phyloP scores from a whole-genome alignment of 768 basidiomycete species.

The Tulasnella sp. region DNA sequence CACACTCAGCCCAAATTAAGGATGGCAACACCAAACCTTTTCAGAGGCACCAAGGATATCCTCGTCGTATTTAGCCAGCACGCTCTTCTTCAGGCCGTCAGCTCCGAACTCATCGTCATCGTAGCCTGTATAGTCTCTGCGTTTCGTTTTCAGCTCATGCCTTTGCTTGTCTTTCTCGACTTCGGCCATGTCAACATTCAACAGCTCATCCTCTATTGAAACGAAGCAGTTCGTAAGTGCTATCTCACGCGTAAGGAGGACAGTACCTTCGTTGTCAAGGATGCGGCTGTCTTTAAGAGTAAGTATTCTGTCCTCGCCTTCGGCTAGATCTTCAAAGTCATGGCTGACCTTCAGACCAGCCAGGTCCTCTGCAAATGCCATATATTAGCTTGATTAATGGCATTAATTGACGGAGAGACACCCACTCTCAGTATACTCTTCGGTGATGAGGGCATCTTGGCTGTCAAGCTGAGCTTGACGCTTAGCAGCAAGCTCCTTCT shows the following conservation, averaged over 20 bases:
- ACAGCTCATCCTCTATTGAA: conserved; percentile 82
- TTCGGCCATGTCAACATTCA: conserved; percentile 92
- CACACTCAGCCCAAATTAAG: conserved; percentile 6
- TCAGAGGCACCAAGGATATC: conserved; percentile 64
- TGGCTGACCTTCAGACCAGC: conserved; percentile 92
- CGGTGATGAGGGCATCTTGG: conserved; percentile 54
- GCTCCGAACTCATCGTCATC: conserved; percentile 92
- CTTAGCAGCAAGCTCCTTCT: conserved; percentile 76
- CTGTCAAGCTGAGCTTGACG: conserved; percentile 72
- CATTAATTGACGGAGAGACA: conserved; percentile 13
- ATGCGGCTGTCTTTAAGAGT: conserved; percentile 94
- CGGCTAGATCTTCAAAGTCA: conserved; percentile 81
- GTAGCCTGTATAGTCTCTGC: conserved; percentile 82
- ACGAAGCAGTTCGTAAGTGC: conserved; percentile 9
- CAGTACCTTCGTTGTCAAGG: conserved; percentile 80
- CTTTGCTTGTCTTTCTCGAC: conserved; percentile 68
- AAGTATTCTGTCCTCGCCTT: conserved; percentile 90
- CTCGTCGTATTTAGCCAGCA: conserved; percentile 91
- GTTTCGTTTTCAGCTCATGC: conserved; percentile 76
- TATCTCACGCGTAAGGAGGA: not conserved
- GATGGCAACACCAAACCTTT: conserved; percentile 36
- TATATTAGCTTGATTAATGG: not conserved
- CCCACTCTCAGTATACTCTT: conserved; percentile 81
- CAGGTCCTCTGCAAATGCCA: conserved; percentile 54
- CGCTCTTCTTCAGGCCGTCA: conserved; percentile 66